Conservation (phyloP, 768 basidiomycete genomes). For the Fomitopsis serialis region DNA sequence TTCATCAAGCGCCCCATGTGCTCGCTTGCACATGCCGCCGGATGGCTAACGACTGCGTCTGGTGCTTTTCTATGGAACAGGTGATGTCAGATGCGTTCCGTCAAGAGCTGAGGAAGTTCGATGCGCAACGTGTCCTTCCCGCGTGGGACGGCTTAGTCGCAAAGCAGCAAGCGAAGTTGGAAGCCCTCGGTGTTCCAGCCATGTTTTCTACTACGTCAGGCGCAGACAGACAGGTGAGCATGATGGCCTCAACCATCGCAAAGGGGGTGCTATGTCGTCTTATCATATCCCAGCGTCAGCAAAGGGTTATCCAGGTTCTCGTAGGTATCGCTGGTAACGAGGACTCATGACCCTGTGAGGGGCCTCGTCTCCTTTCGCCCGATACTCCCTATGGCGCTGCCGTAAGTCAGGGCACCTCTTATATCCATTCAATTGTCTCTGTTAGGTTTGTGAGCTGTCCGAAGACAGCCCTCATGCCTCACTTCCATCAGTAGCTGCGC, state of each 20-base stretch:
- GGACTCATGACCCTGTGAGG: not conserved
- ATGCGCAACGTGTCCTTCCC: conserved; percentile 58
- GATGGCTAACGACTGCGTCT: not conserved
- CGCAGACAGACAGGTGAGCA: conserved; percentile 52
- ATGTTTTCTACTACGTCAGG: conserved; percentile 56
- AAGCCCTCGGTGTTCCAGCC: conserved; percentile 56
- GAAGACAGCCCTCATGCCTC: too few relatives aligned
- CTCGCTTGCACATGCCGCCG: conserved; percentile 2
- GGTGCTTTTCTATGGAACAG: conserved; percentile 30
- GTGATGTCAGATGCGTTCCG: conserved; percentile 59
- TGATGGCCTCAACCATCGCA: not conserved
- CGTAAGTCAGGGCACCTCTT: too few relatives aligned
- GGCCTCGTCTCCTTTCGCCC: too few relatives aligned
- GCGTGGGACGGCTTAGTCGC: conserved; percentile 75
- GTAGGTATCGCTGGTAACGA: conserved; percentile 41
- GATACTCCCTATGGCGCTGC: too few relatives aligned
- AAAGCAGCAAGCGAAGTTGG: conserved; percentile 64
- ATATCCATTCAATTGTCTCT: too few relatives aligned
- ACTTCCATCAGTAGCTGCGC: too few relatives aligned
- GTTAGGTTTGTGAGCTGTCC: too few relatives aligned
- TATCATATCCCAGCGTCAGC: conserved; percentile 50
- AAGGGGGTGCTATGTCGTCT: not conserved
- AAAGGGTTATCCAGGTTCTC: conserved; percentile 62
- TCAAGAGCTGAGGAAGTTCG: conserved; percentile 63
- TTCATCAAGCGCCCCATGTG: conserved; percentile 10